Base-by-base conservation (phyloP, 805 yeast genomes). In the Spathaspora boniae region DNA sequence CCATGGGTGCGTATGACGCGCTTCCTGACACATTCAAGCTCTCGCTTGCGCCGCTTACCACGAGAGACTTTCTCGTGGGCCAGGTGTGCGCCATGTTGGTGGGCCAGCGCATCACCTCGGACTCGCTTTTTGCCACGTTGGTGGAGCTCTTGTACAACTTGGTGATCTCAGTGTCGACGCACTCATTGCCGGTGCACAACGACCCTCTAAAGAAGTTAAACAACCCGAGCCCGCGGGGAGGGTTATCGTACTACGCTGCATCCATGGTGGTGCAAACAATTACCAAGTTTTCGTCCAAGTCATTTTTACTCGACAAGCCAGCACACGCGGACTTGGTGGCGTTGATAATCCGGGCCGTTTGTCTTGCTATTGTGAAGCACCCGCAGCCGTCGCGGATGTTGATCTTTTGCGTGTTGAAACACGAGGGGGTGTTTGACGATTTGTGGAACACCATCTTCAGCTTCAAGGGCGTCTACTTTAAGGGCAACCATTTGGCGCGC, bases 121-220 rank as follows among this genome's bases (percentile, higher is more conserved):
- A 46, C 27, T 44, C 55, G 15, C 36, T 60, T 12, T 33, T 54
- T n/a, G 71, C 78, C 1, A 70, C 78, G 9, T 56, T 78, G 24
- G 70, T 75, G 33, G 84, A 83, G 48, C 64, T 75, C 33, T 53
- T 82, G 6, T 82, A 80, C 56, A 83, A 84, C 49, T 48, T 82
- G 33, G 58, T 84, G 9, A 78, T 66, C 1, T 50, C 54, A 11
- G 53, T 60, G 2, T 41, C 57, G 9, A 29, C 76, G 2, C 49
- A 70, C 9, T 57, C 36, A 3, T 31, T 20, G 7, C 9, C 16
- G 3, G 26, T 17, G 3, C 45, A 42, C 14, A 46, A 45, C 9
- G 53, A 50, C 32, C 45, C 55, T 4, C 15, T 42, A 9, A 48
- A 47, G 30, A 48, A 56, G 26, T 40, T 59, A 29, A 45, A 63